Evolutionary conservation across 768 basidiomycete genomes (phyloP), one percentile per base, ranked within the genome.

Genomic region (Boletus speciosus): DNA sequence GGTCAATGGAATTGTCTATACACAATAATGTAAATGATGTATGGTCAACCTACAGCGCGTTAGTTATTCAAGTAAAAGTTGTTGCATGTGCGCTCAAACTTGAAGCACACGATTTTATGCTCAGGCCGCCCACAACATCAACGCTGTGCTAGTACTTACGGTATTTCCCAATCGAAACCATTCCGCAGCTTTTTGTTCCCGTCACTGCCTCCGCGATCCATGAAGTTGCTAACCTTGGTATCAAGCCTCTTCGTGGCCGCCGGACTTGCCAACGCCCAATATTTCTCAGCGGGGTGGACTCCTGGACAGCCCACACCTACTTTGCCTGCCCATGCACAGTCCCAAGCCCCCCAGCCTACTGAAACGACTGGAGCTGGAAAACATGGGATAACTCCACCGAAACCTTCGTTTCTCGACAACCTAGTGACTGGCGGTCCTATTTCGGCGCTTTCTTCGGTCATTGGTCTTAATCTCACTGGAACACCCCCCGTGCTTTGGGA

Each of bases 221-320:
- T 88, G 86, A 84, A 77, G 75, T 51, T 77, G 51, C 68, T 73
- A 35, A 61, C 70, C 29, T 58, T 80, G 62, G 49, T 59, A 70
- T 51, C 67, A 75, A 44, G 68, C 71, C 27, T 71, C 23, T 51
- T 68, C 19, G 47, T 37, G 19, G 49, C 56, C 11, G 38, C 47
- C 5, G 57, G 57, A 16, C 58, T 71, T n/a, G 61, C 44, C 41
- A 71, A 72, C 47, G 88, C 87, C 12, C 84, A 88, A 59, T 91
- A 90, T 70, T 85, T 91, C 70, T 90, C 89, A 4, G 74, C 75
- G 32, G 91, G 90, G n/a, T 93, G 90, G 90, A 64, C 74, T 29
- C 90, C 90, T 3, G 90, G 88, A 29, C 85, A 91, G 64, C 73
- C 81, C 0, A 75, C 74, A 25, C 62, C 68, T 11, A 71, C 68